These are phyloP conservation scores for Candida suzukii DNA, from an alignment of 805 yeast species.

Conservation along the genomic window DNA sequence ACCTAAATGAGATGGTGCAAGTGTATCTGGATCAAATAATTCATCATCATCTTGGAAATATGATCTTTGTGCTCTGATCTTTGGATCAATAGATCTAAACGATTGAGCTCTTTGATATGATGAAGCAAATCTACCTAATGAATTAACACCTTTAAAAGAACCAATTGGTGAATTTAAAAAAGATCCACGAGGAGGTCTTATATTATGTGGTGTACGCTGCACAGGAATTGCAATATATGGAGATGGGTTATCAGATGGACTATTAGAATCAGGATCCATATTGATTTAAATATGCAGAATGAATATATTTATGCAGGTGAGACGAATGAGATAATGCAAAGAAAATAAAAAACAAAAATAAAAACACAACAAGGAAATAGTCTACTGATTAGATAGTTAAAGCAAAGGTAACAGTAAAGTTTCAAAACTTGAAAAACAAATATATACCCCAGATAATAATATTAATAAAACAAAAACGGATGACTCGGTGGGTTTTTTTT, in stretches of 20 bases:
- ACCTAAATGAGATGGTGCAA: slow-evolving; percentile 61
- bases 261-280: neutral
- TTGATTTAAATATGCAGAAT: neutral
- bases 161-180: slow-evolving; percentile 40
- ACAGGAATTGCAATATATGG: slow-evolving; percentile 4
- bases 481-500: too few species aligned
- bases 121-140: slow-evolving; percentile 71
- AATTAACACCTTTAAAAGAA: slow-evolving; percentile 58
- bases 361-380: neutral
- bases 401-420: too few species aligned
- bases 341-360: neutral
- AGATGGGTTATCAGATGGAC: neutral
- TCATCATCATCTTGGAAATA: slow-evolving; percentile 61
- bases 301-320: neutral
- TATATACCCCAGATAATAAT: too few species aligned
- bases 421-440: too few species aligned
- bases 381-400: neutral
- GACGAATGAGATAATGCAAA: neutral
- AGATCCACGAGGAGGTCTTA: slow-evolving; percentile 16
- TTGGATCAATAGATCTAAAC: slow-evolving; percentile 44
- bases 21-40: slow-evolving; percentile 57
- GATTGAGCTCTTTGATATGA: slow-evolving; percentile 77
- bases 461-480: too few species aligned
- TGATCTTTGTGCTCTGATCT: slow-evolving; percentile 54
- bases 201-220: neutral